phyloP scores from a whole-genome alignment of 2,329 filamentous ascomycete genomes.

The Arthrinium phaeospermum region DNA sequence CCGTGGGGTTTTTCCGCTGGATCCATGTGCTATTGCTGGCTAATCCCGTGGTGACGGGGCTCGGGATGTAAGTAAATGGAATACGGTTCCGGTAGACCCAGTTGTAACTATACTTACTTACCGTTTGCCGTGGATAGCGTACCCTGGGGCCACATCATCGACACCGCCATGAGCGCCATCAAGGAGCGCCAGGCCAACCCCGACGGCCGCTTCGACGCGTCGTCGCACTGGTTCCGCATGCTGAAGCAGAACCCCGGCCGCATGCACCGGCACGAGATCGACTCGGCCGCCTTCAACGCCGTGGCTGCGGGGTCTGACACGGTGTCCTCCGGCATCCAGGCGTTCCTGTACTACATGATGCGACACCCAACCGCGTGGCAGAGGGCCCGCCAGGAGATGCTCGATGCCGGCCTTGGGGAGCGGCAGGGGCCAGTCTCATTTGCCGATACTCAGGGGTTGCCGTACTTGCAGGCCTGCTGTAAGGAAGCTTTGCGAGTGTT shows the following conservation, averaged over 20 bases:
- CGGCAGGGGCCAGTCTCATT: slow-evolving; percentile 22
- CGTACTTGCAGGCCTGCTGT: slow-evolving; percentile 34
- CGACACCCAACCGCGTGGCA: slow-evolving; percentile 22
- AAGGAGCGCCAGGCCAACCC: slow-evolving; percentile 20
- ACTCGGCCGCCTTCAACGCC: slow-evolving; percentile 19
- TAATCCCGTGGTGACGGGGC: slow-evolving; percentile 28
- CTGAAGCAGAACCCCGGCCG: slow-evolving; percentile 18
- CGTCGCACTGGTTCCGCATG: slow-evolving; percentile 22
- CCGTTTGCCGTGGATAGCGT: neutral
- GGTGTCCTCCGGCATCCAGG: slow-evolving; percentile 16
- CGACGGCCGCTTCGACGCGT: slow-evolving; percentile 22
- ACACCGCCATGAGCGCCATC: slow-evolving; percentile 16
- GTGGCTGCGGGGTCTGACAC: slow-evolving; percentile 17
- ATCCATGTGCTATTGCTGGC: slow-evolving; percentile 26
- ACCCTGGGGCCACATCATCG: slow-evolving; percentile 22
- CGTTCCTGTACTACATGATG: slow-evolving; percentile 21
- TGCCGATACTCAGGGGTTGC: slow-evolving; percentile 28
- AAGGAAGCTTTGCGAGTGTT: slow-evolving; percentile 33
- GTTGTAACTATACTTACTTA: neutral
- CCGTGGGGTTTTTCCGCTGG: slow-evolving; percentile 24
- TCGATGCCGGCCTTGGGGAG: slow-evolving; percentile 21
- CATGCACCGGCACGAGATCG: slow-evolving; percentile 17
- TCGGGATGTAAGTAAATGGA: slow-evolving; percentile 22
- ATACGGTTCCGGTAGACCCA: too few species aligned
- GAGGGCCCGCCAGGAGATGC: slow-evolving; percentile 26